Conservation (phyloP, 2,329 filamentous ascomycete species). For the Colletotrichum sp. region DNA sequence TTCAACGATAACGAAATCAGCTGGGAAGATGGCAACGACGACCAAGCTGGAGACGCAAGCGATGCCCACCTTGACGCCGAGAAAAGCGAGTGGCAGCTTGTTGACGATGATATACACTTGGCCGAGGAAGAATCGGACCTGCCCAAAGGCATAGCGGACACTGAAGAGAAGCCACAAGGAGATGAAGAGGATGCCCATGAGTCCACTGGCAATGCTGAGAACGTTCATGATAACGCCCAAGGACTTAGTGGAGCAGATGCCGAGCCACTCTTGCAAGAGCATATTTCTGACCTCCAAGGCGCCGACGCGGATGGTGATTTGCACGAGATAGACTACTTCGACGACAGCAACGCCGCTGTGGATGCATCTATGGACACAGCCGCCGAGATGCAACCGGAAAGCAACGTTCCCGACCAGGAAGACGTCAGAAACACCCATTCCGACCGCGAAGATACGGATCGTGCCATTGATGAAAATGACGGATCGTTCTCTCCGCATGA, state of each 20-base stretch:
- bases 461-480: neutral
- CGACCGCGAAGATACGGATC: neutral
- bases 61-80: neutral
- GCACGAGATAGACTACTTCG: slow-evolving; percentile 35
- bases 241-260: neutral
- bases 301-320: slow-evolving; percentile 16
- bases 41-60: neutral
- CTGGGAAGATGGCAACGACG: slow-evolving; percentile 18
- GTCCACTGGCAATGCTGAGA: slow-evolving; percentile 18
- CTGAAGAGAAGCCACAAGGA: neutral
- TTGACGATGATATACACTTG: neutral
- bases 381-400: neutral
- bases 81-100: slow-evolving; percentile 8
- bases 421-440: neutral
- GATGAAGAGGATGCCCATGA: slow-evolving; percentile 22
- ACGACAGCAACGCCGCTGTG: slow-evolving; percentile 39
- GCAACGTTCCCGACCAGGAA: neutral
- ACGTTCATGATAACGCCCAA: neutral
- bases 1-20: slow-evolving; percentile 22
- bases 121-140: slow-evolving; percentile 17
- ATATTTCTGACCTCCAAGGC: neutral
- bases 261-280: slow-evolving; percentile 7
- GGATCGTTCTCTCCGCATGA: neutral
- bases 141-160: neutral
- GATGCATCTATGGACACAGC: slow-evolving; percentile 2